These are phyloP conservation scores for Lipomyces orientalis DNA, from an alignment of 805 yeast species.

Conservation along the genomic window DNA sequence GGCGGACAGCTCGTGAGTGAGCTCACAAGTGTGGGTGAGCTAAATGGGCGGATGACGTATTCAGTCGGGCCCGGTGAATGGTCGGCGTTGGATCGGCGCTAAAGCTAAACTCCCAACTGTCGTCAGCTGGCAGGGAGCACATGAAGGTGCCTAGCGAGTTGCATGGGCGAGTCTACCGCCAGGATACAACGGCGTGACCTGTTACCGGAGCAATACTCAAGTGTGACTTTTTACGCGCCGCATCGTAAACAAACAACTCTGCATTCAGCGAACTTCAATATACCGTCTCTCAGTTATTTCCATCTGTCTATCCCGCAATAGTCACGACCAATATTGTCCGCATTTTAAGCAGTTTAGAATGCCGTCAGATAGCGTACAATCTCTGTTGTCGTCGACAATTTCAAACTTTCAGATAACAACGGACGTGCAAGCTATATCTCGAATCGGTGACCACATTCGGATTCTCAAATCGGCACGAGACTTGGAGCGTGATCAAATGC, in stretches of 20 bases:
- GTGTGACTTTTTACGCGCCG: not conserved
- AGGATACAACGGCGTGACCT: no score
- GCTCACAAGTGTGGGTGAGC: not conserved
- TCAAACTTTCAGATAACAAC: conserved; percentile 31
- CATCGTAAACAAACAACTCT: not conserved
- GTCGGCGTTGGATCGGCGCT: not conserved
- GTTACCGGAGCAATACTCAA: no score
- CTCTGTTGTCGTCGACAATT: conserved; percentile 25
- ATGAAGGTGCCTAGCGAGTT: no score
- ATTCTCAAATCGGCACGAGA: conserved; percentile 35
- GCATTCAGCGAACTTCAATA: no score
- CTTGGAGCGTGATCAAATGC: conserved; percentile 32
- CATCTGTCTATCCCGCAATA: no score
- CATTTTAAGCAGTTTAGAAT: not conserved
- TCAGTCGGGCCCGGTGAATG: not conserved
- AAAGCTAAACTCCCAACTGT: not conserved
- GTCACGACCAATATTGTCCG: not conserved
- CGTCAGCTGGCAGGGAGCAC: not conserved
- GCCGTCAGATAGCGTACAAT: conserved; percentile 8
- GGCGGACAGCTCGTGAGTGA: not conserved
- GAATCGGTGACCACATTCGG: conserved; percentile 34
- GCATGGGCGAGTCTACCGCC: no score
- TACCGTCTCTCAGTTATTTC: no score
- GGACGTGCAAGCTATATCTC: conserved; percentile 33
- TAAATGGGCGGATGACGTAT: not conserved